phyloP scores from a whole-genome alignment of 2,329 filamentous ascomycete genomes.

The Penicillium olsonii region DNA sequence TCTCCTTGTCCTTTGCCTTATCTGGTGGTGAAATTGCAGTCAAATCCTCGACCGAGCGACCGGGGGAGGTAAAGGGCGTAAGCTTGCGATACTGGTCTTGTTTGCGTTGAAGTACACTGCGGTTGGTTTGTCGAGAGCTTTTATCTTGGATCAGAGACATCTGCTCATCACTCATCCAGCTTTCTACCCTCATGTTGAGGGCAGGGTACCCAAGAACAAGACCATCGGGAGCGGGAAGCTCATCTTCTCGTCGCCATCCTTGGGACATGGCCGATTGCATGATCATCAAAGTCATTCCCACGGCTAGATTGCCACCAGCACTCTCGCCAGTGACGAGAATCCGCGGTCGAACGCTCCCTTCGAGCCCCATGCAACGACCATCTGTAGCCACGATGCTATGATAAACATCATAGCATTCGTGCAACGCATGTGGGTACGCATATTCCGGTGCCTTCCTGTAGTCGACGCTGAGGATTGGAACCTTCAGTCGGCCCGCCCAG shows the following conservation, averaged over 20 bases:
- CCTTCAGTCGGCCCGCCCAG: slow-evolving; percentile 84
- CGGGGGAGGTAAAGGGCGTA: slow-evolving; percentile 72
- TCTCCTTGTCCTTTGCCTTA: slow-evolving; percentile 12
- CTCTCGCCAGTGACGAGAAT: slow-evolving; percentile 78
- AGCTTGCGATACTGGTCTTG: slow-evolving; percentile 84
- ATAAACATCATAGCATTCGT: slow-evolving; percentile 87
- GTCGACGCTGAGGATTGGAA: slow-evolving; percentile 89
- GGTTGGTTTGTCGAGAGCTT: slow-evolving; percentile 74
- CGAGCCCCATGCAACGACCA: slow-evolving; percentile 75
- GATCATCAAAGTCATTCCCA: slow-evolving; percentile 84
- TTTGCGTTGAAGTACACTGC: slow-evolving; percentile 76
- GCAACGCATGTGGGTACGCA: slow-evolving; percentile 81
- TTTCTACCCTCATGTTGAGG: slow-evolving; percentile 95
- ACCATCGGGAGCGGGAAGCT: slow-evolving; percentile 74
- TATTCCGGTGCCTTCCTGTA: slow-evolving; percentile 85
- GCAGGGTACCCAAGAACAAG: slow-evolving; percentile 85
- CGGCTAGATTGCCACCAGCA: slow-evolving; percentile 77
- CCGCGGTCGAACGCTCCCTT: slow-evolving; percentile 64
- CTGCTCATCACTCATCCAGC: slow-evolving; percentile 99
- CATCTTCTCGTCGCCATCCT: slow-evolving; percentile 57
- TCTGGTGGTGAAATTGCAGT: slow-evolving; percentile 21
- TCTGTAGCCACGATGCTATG: slow-evolving; percentile 69
- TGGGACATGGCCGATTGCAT: slow-evolving; percentile 69
- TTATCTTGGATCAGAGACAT: slow-evolving; percentile 91
- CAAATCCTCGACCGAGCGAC: slow-evolving; percentile 71